Percentiles rank a stretch among this genome's conserved stretches.
These are phyloP conservation scores for Cinnamomum micranthum DNA, from an alignment of 164 flowering plant genomes.

Conservation along the genomic window DNA sequence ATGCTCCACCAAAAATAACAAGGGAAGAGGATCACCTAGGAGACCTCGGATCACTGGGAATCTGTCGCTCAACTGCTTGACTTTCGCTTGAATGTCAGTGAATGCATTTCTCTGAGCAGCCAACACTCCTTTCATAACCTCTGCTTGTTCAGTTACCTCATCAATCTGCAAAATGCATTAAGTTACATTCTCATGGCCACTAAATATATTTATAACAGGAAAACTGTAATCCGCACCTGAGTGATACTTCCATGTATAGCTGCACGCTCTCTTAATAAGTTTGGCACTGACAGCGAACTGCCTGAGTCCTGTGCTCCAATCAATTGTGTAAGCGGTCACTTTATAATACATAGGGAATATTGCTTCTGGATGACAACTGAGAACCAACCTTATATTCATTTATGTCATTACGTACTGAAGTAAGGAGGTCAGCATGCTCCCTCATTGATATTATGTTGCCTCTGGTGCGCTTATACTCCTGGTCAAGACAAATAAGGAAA, in stretches of 20 bases:
- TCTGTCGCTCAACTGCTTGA: slow-evolving; percentile 62
- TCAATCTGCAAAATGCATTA: slow-evolving; percentile 49
- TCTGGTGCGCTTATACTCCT: slow-evolving; percentile 75
- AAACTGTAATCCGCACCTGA: slow-evolving; percentile 46
- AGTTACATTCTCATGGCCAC: neutral
- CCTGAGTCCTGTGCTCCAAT: slow-evolving; percentile 56
- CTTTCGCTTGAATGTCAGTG: slow-evolving; percentile 85
- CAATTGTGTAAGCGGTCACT: neutral
- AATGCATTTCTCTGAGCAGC: slow-evolving; percentile 66
- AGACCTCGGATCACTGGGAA: slow-evolving; percentile 81
- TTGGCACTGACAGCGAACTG: slow-evolving; percentile 47
- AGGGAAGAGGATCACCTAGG: slow-evolving; percentile 42
- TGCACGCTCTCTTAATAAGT: slow-evolving; percentile 71
- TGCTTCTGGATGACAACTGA: neutral
- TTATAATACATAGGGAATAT: neutral
- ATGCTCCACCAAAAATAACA: neutral
- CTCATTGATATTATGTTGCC: slow-evolving; percentile 74
- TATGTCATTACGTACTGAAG: slow-evolving; percentile 81
- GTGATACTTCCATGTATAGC: slow-evolving; percentile 78
- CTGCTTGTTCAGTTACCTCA: slow-evolving; percentile 84
- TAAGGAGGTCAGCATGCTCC: slow-evolving; percentile 84
- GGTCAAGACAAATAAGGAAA: neutral
- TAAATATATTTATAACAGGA: neutral
- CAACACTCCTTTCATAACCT: slow-evolving; percentile 58
- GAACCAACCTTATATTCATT: slow-evolving; percentile 72